Evolutionary conservation across 2,329 filamentous ascomycete species (phyloP).

Genomic region (Rutstroemia sp.): DNA sequence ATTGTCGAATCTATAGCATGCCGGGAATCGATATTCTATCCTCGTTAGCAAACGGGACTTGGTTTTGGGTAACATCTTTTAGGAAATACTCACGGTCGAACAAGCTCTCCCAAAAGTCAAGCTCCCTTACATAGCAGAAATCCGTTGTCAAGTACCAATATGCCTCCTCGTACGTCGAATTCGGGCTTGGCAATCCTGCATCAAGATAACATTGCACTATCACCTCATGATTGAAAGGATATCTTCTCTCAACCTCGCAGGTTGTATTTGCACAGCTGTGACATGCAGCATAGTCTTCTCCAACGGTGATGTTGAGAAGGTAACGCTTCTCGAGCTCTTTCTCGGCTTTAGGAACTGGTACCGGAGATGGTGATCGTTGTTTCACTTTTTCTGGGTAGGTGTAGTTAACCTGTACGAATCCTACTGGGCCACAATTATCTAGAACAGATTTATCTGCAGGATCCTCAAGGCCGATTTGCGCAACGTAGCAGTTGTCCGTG

Average conservation of each 20-base stretch:
- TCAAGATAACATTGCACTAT: slow-evolving; percentile 1
- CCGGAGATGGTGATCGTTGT: neutral
- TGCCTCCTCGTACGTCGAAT: slow-evolving; percentile 5
- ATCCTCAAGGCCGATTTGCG: slow-evolving; percentile 12
- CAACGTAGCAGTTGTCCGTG: slow-evolving; percentile 17
- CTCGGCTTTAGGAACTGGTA: neutral
- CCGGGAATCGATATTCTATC: slow-evolving; percentile 4
- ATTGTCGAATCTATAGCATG: neutral
- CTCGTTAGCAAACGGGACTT: no score
- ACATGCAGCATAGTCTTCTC: slow-evolving; percentile 17
- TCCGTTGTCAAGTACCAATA: slow-evolving; percentile 19
- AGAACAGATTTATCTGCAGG: slow-evolving; percentile 11
- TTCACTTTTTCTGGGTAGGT: slow-evolving; percentile 1
- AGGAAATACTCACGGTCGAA: slow-evolving; percentile 14
- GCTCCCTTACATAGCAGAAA: slow-evolving; percentile 18
- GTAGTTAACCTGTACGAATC: slow-evolving; percentile 16
- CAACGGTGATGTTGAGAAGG: slow-evolving; percentile 17
- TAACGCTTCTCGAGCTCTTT: slow-evolving; percentile 9
- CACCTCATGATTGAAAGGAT: slow-evolving; percentile 3
- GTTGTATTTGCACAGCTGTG: neutral
- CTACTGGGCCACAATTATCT: slow-evolving; percentile 19
- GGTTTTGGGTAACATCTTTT: neutral
- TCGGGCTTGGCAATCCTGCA: neutral
- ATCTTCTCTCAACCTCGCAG: slow-evolving; percentile 1
- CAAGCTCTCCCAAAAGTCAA: slow-evolving; percentile 16